Evolutionary conservation across 139 green algal genomes (phyloP).

Genomic region (Trebouxia sp.): DNA sequence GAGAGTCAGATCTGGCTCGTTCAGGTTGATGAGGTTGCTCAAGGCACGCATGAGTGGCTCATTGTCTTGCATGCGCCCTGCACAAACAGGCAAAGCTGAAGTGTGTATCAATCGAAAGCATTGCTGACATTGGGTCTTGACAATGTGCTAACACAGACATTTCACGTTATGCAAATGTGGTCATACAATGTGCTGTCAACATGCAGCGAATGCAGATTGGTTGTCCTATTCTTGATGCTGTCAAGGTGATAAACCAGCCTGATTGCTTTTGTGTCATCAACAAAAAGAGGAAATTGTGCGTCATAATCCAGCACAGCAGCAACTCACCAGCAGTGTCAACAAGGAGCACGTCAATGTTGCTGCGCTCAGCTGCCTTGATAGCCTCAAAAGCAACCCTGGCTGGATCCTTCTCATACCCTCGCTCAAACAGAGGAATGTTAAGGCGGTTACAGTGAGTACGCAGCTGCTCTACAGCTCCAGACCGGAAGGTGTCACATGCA

Average conservation of each 20-base stretch:
- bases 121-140: no score
- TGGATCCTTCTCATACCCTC: conserved; percentile 99
- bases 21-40: conserved; percentile 91
- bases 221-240: no score
- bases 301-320: not conserved
- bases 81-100: no score
- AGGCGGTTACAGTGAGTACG: conserved; percentile 92
- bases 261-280: not conserved
- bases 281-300: not conserved
- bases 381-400: conserved; percentile 90
- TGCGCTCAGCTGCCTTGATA: conserved; percentile 76
- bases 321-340: conserved; percentile 94
- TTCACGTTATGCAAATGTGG: no score
- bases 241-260: not conserved
- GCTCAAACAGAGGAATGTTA: conserved; percentile 92
- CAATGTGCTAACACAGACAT: no score
- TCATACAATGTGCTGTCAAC: no score
- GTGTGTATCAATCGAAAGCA: no score
- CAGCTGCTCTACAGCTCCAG: conserved; percentile 98
- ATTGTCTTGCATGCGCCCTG: conserved; percentile 94
- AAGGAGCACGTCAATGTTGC: conserved; percentile 89
- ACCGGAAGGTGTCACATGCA: conserved; percentile 97
- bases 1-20: conserved; percentile 94
- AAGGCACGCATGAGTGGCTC: conserved; percentile 99
- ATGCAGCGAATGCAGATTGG: no score